Base-by-base conservation (phyloP, 1,284 basidiomycete species). In the Leucoagaricus sp. region DNA sequence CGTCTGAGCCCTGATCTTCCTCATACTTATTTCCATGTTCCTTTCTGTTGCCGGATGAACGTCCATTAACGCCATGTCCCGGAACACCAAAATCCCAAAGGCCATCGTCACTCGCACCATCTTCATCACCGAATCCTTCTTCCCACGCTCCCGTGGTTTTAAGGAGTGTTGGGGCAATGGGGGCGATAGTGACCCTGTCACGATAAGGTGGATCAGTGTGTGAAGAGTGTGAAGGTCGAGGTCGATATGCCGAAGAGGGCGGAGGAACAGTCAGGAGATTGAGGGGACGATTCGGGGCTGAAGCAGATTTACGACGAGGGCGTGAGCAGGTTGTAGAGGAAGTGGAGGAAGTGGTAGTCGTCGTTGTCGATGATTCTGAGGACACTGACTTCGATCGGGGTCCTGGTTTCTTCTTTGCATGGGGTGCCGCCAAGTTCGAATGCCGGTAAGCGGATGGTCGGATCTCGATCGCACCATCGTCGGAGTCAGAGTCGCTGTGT, bases 81-180 rank as follows among this genome's bases (percentile, higher is more conserved):
- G 60, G 55, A 49, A 55, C 33, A 57, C 58, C 54, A 53, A 49
- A 62, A n/a, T 52, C 49, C 64, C 62, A 61, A 29, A 59, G 52
- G 23, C 64, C 63, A 58, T 70, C 71, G 52, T 71, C 68, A 36
- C 68, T 69, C 33, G 63, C 58, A 48, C 64, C 67, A 53, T 63
- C 63, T 44, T 75, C 72, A 55, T 74, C 71, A 4, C 68, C 72
- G 53, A 70, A 69, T 10, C 68, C 72, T 60, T 75, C 72, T 19
- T 69, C 61, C 70, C 71, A 71, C 2, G 78, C 71, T 26, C 78
- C 80, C 0, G 78, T 81, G 23, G 91, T 93, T 78, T 98, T 99
- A 64, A 99, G 81, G 45, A 93, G 83, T 1, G 96, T 96, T 0
- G 96, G 96, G 0, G 95, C 91, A 61, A 99, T 96, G 46, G 94